These are phyloP conservation scores for Arthrocladium fulminans DNA, from an alignment of 2,329 filamentous ascomycete species.

Conservation along the genomic window DNA sequence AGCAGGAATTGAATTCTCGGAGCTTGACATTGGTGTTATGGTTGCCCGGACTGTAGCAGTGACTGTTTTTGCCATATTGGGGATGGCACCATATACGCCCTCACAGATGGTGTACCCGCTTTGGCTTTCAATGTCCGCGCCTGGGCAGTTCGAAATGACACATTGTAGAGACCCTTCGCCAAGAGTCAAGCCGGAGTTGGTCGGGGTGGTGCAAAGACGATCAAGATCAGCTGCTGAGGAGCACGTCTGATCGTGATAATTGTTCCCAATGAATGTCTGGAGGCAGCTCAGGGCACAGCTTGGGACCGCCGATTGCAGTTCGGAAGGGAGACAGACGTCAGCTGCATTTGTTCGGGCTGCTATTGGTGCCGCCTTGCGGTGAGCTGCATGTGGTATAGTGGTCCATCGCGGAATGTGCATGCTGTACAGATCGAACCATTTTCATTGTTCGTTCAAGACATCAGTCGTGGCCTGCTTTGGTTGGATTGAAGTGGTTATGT, in stretches of 20 bases:
- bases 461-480: background rate
- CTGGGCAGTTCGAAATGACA: slow-evolving; percentile 50
- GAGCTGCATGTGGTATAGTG: slow-evolving; percentile 1
- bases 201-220: slow-evolving; percentile 56
- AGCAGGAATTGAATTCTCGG: slow-evolving; percentile 18
- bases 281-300: slow-evolving; percentile 55
- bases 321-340: slow-evolving; percentile 17
- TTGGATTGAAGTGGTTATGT: background rate
- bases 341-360: slow-evolving; percentile 13
- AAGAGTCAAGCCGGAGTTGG: slow-evolving; percentile 55
- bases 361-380: background rate
- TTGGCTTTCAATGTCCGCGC: slow-evolving; percentile 29
- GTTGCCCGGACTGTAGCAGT: slow-evolving; percentile 47
- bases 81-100: slow-evolving; percentile 41
- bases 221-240: slow-evolving; percentile 44
- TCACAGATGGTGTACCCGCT: slow-evolving; percentile 49
- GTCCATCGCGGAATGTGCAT: slow-evolving; percentile 9
- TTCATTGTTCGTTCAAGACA: slow-evolving; percentile 9
- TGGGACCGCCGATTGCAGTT: slow-evolving; percentile 25
- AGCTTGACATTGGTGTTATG: slow-evolving; percentile 30
- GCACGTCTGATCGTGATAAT: slow-evolving; percentile 47
- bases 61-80: slow-evolving; percentile 51
- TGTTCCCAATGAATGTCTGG: slow-evolving; percentile 51
- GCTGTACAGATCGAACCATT: slow-evolving; percentile 4
- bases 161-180: slow-evolving; percentile 65